phyloP scores from a whole-genome alignment of 2,329 filamentous ascomycete genomes.

The Alternaria sp. region DNA sequence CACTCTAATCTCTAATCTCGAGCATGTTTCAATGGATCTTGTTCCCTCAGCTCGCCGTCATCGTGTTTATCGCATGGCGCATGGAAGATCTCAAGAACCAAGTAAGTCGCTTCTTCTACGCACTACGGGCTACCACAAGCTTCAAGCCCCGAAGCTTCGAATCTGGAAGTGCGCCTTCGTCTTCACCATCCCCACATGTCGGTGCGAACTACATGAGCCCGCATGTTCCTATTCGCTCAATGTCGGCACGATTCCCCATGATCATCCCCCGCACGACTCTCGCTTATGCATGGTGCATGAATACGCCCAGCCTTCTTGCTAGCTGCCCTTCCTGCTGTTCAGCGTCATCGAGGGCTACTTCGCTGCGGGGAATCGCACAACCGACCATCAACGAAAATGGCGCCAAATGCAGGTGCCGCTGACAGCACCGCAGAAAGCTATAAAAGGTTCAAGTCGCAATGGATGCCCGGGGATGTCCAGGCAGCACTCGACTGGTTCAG shows the following conservation, averaged over 20 bases:
- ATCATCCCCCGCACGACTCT: constrained; percentile 15
- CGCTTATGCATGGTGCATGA: constrained; percentile 21
- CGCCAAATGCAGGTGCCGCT: neutral
- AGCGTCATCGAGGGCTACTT: constrained; percentile 23
- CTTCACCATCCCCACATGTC: constrained; percentile 5
- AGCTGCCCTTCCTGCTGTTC: constrained; percentile 8
- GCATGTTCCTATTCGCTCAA: constrained; percentile 25
- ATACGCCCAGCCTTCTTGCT: constrained; percentile 6
- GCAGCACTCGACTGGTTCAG: constrained; percentile 22
- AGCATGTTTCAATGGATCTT: too few species aligned
- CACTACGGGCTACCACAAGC: constrained; percentile 11
- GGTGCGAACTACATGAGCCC: constrained; percentile 4
- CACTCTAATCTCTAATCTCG: too few species aligned
- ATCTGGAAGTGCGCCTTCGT: constrained; percentile 1
- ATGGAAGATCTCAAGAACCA: neutral
- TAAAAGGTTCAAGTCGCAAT: constrained; percentile 10
- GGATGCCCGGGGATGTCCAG: constrained; percentile 7
- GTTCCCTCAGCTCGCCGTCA: too few species aligned
- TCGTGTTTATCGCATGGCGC: neutral
- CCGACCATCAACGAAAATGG: constrained; percentile 6
- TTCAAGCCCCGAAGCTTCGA: constrained; percentile 13
- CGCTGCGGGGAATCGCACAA: constrained; percentile 22
- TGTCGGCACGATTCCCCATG: constrained; percentile 29
- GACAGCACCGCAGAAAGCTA: constrained; percentile 1
- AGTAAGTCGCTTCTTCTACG: neutral